Conservation (phyloP, 257 asterid species). For the Penstemon davidsonii region DNA sequence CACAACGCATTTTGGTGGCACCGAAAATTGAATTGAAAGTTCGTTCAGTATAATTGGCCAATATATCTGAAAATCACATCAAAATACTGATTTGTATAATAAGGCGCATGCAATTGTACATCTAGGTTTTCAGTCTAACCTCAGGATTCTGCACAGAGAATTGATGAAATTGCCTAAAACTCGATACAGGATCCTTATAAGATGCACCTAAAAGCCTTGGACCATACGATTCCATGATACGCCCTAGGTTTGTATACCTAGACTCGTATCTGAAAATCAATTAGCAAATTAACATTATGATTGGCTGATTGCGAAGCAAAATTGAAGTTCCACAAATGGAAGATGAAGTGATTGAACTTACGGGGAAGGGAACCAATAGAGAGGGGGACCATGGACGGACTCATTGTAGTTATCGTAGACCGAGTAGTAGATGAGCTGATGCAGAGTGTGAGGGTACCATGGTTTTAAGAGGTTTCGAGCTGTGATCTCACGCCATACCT, state of each 20-base stretch:
- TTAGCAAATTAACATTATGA: background rate
- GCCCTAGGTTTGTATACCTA: slow-evolving; percentile 74
- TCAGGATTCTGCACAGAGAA: slow-evolving; percentile 82
- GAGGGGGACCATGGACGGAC: slow-evolving; percentile 67
- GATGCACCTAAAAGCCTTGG: slow-evolving; percentile 57
- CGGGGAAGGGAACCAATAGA: slow-evolving; percentile 89
- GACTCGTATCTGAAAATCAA: slow-evolving; percentile 49
- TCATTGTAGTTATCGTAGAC: slow-evolving; percentile 50
- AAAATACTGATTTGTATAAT: background rate
- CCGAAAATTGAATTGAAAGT: slow-evolving; percentile 56
- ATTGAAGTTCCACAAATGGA: background rate
- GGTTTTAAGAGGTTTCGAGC: slow-evolving; percentile 67
- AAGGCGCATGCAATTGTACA: slow-evolving; percentile 1
- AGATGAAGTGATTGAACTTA: slow-evolving; percentile 28
- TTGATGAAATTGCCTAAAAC: slow-evolving; percentile 66
- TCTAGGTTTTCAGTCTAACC: slow-evolving; percentile 42
- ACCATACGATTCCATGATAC: slow-evolving; percentile 79
- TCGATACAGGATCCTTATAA: slow-evolving; percentile 76
- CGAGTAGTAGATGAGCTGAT: slow-evolving; percentile 70
- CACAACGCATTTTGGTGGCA: slow-evolving; percentile 61
- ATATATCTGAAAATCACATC: slow-evolving; percentile 52
- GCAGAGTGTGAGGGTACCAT: slow-evolving; percentile 65
- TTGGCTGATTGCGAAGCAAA: slow-evolving; percentile 18
- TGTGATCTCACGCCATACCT: slow-evolving; percentile 57
- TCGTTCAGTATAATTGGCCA: slow-evolving; percentile 67